Conservation (phyloP, 345 rosid genomes). For the Citrus mangshanensis region DNA sequence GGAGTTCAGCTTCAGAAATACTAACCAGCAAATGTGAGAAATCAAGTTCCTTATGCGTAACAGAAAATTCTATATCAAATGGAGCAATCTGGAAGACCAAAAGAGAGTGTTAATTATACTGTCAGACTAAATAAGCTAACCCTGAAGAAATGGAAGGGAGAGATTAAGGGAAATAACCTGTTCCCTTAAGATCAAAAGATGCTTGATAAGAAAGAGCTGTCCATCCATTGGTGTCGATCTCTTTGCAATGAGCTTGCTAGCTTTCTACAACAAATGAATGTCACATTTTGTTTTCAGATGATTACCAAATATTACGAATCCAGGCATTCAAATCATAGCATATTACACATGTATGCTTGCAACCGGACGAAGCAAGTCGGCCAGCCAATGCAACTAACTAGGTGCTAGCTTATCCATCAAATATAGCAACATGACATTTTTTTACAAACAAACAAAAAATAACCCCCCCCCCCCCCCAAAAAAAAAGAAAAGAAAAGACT, state of each 20-base stretch:
- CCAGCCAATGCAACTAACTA: not conserved
- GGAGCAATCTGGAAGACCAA: conserved; percentile 72
- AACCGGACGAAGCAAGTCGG: not conserved
- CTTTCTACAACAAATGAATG: conserved; percentile 57
- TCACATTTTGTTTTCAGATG: not conserved
- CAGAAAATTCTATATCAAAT: conserved; percentile 94
- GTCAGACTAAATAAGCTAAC: conserved; percentile 1
- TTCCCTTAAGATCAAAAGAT: conserved; percentile 89
- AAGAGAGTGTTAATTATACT: conserved; percentile 13
- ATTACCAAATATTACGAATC: conserved; percentile 1
- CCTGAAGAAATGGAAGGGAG: conserved; percentile 14
- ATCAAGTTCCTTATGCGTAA: conserved; percentile 96
- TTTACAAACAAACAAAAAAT: not conserved
- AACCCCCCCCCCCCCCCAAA: too few relatives aligned
- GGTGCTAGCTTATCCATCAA: not conserved
- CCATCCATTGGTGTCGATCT: conserved; percentile 86
- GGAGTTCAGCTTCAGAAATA: conserved; percentile 17
- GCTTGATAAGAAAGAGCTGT: conserved; percentile 92
- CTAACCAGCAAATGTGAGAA: conserved; percentile 97
- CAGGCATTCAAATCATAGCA: not conserved
- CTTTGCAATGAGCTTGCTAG: conserved; percentile 78
- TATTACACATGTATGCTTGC: not conserved
- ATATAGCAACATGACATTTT: not conserved
- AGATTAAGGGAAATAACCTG: conserved; percentile 50
- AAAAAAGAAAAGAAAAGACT: not conserved